phyloP scores from a whole-genome alignment of 1,284 basidiomycete species.

The Cryptococcus depauperatus region DNA sequence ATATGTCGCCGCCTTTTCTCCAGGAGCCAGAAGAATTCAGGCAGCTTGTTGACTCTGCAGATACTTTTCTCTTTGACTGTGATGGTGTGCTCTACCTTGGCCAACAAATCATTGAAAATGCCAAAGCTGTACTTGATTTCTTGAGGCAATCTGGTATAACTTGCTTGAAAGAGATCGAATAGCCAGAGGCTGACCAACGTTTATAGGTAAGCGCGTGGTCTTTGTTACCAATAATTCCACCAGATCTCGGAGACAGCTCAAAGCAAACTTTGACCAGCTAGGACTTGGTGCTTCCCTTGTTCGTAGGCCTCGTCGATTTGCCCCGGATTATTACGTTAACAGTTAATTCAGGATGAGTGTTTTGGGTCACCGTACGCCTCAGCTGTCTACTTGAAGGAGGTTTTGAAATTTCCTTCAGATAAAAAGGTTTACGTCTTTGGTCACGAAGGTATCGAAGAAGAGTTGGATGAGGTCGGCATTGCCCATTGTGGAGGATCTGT shows the following conservation, averaged over 20 bases:
- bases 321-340: not conserved
- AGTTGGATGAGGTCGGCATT: conserved; percentile 76
- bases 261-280: conserved; percentile 81
- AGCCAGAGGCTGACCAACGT: not conserved
- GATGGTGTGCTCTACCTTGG: conserved; percentile 93
- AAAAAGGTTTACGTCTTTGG: conserved; percentile 97
- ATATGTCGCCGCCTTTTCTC: conserved; percentile 32
- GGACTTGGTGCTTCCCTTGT: conserved; percentile 47
- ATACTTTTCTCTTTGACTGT: conserved; percentile 89
- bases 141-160: conserved; percentile 52
- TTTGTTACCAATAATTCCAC: conserved; percentile 99
- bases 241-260: conserved; percentile 78
- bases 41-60: conserved; percentile 59
- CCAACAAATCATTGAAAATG: conserved; percentile 67
- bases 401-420: conserved; percentile 77
- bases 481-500: conserved; percentile 78
- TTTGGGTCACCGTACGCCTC: conserved; percentile 92
- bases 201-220: conserved; percentile 70
- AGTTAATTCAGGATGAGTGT: conserved; percentile 70
- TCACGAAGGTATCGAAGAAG: conserved; percentile 85
- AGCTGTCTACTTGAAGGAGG: conserved; percentile 83
- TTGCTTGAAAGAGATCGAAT: no score
- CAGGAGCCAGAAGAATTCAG: conserved; percentile 31
- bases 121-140: conserved; percentile 60
- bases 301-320: not conserved